These are phyloP conservation scores for Golubevia sp. DNA, from an alignment of 1,284 basidiomycete genomes.

Conservation along the genomic window DNA sequence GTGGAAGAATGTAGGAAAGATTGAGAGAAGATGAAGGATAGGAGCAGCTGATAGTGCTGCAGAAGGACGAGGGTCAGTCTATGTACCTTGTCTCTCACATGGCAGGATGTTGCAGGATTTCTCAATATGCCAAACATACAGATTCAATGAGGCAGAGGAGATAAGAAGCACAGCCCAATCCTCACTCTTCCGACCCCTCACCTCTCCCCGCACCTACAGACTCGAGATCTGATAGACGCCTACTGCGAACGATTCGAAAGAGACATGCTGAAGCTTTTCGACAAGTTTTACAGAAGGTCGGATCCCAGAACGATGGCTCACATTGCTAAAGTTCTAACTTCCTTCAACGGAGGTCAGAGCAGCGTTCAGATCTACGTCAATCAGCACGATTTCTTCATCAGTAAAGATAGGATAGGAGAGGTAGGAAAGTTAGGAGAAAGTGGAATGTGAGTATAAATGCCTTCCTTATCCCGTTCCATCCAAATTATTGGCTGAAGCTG, in stretches of 20 bases:
- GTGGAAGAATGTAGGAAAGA: no score
- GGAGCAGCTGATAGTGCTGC: no score
- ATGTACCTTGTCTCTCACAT: no score
- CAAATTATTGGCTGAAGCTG: neutral
- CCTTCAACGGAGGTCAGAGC: constrained; percentile 54
- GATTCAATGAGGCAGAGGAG: constrained; percentile 15
- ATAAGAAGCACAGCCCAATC: constrained; percentile 2
- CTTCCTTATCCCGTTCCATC: no score
- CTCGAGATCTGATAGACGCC: constrained; percentile 53
- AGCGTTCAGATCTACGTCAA: constrained; percentile 62
- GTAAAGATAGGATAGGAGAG: constrained; percentile 66
- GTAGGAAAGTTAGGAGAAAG: constrained; percentile 42
- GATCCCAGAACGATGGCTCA: constrained; percentile 60
- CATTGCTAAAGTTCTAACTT: constrained; percentile 57
- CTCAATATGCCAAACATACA: no score
- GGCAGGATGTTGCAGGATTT: no score
- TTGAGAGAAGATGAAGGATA: no score
- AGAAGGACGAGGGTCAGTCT: no score
- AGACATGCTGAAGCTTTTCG: constrained; percentile 60
- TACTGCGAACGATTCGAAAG: constrained; percentile 61
- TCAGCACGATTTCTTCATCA: constrained; percentile 62
- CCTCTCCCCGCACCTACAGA: no score
- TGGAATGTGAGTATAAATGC: constrained; percentile 29
- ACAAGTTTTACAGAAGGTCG: constrained; percentile 54
- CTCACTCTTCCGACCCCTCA: no score